These are phyloP conservation scores for Miamiensis avidus DNA, from an alignment of 169 alveolate species.

Conservation along the genomic window DNA sequence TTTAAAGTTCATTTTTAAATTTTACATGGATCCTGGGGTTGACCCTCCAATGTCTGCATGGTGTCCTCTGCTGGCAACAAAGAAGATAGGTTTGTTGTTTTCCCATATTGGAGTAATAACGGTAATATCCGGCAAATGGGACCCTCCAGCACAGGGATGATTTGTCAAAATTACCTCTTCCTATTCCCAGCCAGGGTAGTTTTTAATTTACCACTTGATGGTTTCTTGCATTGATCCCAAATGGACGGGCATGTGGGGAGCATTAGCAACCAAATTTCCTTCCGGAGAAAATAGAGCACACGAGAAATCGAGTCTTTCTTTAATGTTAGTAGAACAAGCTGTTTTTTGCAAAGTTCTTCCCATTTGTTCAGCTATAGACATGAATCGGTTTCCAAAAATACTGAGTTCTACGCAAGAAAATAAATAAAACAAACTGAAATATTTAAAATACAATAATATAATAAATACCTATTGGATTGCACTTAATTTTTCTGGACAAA, in stretches of 20 bases:
- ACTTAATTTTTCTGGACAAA: too few species aligned
- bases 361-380: slow-evolving; percentile 90
- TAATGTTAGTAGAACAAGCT: slow-evolving; percentile 77
- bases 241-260: slow-evolving; percentile 91
- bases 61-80: slow-evolving; percentile 86
- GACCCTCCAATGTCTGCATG: slow-evolving; percentile 91
- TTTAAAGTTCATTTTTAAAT: too few species aligned
- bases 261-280: slow-evolving; percentile 87
- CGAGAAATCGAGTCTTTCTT: slow-evolving; percentile 86
- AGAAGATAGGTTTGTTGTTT: slow-evolving; percentile 55
- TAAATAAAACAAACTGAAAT: neutral
- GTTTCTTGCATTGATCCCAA: slow-evolving; percentile 89
- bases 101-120: slow-evolving; percentile 84
- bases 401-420: slow-evolving; percentile 56
- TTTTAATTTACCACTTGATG: slow-evolving; percentile 60
- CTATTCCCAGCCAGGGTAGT: slow-evolving; percentile 55
- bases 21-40: slow-evolving; percentile 82
- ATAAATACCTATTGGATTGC: slow-evolving; percentile 34
- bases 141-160: slow-evolving; percentile 87
- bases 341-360: slow-evolving; percentile 76
- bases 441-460: too few species aligned
- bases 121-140: slow-evolving; percentile 89
- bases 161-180: slow-evolving; percentile 79
- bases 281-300: slow-evolving; percentile 83
- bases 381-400: slow-evolving; percentile 77